Base-by-base conservation (phyloP, 306 rosid genomes). In the Heteromeles arbutifolia region DNA sequence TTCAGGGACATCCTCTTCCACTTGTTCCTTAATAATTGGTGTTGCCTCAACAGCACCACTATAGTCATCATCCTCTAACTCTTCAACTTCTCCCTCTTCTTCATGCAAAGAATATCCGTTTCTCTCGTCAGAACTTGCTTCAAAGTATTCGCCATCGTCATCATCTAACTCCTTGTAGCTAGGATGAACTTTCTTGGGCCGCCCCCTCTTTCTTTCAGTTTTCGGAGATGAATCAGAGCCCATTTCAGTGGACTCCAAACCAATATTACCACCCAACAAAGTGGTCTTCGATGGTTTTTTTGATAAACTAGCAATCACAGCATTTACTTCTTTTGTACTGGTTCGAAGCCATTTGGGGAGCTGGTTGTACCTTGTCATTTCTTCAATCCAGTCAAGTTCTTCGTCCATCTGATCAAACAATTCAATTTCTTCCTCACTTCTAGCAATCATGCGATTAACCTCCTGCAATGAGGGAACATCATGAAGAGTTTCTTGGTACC, bases 381-480 rank as follows among this genome's bases (percentile, higher is more conserved):
- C 97, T 75, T 86, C 97, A 64, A 72, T 66, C 98, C 98, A 95
- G 81, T 92, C 97, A 74, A 88, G 78, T 80, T 95, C 98, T 84
- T 95, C 98, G 43, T 95, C 98, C 96, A 95, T 95, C 85, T 92
- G 97, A 86, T 95, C 96, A 87, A 88, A 95, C 82, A 95, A 69
- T 69, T 86, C 96, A 50, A 90, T 86, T 87, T 95, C 98, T 69
- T 95, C 95, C 71, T 95, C 70, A 67, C 92, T 90, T 82, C 98
- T 87, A 58, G 98, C 97, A 85, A 95, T 95, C 98, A 90, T 95
- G 83, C 96, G 98, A 90, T 95, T 92, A 32, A 95, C 98, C 88
- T 92, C 88, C 77, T 88, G 97, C 61, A 92, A 88, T 2, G 98
- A 95, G 64, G 98, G 98, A 75, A 95, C 98, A 78, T 95, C 89